Evolutionary conservation across 164 flowering plant genomes (phyloP).

Genomic region (Chimonanthus praecox): DNA sequence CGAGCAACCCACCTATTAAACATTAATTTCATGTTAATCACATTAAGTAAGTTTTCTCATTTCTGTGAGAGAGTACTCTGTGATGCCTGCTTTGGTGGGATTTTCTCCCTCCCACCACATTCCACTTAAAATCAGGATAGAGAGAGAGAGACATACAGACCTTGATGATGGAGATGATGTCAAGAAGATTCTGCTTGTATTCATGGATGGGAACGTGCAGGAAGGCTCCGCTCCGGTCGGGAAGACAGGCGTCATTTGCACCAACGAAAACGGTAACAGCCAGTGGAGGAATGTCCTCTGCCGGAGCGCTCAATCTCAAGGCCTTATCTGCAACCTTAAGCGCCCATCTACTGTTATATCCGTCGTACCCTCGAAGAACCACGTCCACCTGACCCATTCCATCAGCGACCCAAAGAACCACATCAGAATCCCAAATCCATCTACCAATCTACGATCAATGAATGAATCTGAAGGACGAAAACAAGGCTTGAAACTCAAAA

Average conservation of each 20-base stretch:
- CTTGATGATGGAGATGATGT: constrained; percentile 54
- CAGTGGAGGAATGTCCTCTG: constrained; percentile 26
- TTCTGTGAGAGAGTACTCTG: too few species aligned
- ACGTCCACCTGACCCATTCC: constrained; percentile 46
- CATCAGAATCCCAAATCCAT: background rate
- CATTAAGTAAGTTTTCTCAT: too few species aligned
- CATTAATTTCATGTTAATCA: too few species aligned
- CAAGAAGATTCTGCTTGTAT: constrained; percentile 58
- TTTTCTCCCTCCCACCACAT: too few species aligned
- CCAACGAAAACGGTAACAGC: constrained; percentile 83
- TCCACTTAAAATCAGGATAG: too few species aligned
- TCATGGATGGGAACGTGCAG: constrained; percentile 75
- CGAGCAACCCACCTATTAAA: too few species aligned
- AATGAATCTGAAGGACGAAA: too few species aligned
- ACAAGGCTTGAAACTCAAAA: background rate
- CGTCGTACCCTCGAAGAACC: constrained; percentile 77
- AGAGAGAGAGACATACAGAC: constrained; percentile 16
- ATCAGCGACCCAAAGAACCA: background rate
- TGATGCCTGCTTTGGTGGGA: too few species aligned
- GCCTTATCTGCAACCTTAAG: constrained; percentile 39
- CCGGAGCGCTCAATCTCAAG: constrained; percentile 23
- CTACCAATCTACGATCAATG: too few species aligned
- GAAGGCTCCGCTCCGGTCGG: constrained; percentile 51
- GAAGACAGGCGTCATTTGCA: constrained; percentile 75
- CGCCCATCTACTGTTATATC: constrained; percentile 88